A percentile compares a stretch with the other conserved stretches of the same genome.
Evolutionary conservation across 805 yeast genomes (phyloP).

Genomic region (Nakazawaea wyomingensis): DNA sequence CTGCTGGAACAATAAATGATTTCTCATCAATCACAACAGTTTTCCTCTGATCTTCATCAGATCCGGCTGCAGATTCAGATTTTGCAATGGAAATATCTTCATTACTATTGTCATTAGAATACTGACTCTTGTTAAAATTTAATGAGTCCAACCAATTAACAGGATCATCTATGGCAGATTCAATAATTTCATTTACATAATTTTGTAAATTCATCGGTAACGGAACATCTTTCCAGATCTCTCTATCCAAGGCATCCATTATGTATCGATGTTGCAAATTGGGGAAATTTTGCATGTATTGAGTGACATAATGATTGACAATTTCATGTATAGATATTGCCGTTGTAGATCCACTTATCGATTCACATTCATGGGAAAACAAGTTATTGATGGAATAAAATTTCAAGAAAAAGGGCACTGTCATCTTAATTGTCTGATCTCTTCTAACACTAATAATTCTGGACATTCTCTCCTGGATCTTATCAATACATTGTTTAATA

Average conservation of each 20-base stretch:
- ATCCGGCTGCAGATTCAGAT: too few relatives aligned
- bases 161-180: conserved; percentile 42
- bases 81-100: too few relatives aligned
- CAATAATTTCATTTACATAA: conserved; percentile 44
- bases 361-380: conserved; percentile 80
- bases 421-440: conserved; percentile 56
- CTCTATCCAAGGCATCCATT: conserved; percentile 51
- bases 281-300: conserved; percentile 54
- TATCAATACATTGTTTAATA: conserved; percentile 61
- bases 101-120: too few relatives aligned
- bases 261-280: conserved; percentile 42
- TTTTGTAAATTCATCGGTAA: conserved; percentile 43
- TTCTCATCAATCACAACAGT: conserved; percentile 43
- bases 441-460: conserved; percentile 74
- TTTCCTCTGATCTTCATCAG: conserved; percentile 24
- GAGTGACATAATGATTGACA: conserved; percentile 59
- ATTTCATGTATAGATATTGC: conserved; percentile 61
- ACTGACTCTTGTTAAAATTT: too few relatives aligned
- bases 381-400: conserved; percentile 62
- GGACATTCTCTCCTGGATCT: conserved; percentile 71
- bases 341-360: conserved; percentile 61
- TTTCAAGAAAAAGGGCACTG: conserved; percentile 58
- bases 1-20: conserved; percentile 54
- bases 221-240: conserved; percentile 76
- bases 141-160: conserved; percentile 40